These are phyloP conservation scores for Beta vulgaris DNA, from an alignment of 148 eudicot genomes.

Conservation along the genomic window DNA sequence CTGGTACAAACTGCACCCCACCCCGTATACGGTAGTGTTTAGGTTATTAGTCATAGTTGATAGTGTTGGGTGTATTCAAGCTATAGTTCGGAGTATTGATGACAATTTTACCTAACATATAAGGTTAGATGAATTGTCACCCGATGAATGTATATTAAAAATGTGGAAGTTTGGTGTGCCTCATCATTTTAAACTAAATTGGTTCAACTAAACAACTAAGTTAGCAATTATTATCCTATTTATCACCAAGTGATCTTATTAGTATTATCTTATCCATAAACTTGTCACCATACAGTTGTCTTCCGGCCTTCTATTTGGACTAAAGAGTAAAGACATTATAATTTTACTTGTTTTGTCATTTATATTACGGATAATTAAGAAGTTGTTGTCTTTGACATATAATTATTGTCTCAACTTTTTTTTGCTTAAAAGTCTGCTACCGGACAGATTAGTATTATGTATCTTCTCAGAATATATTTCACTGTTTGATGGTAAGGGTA, in stretches of 20 bases:
- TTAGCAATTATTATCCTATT: constrained; percentile 12
- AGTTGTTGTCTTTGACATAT: background rate
- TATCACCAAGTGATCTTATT: constrained; percentile 10
- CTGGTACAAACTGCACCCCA: too few relatives aligned
- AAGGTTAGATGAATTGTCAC: background rate
- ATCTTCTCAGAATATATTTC: too few relatives aligned
- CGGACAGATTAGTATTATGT: too few relatives aligned
- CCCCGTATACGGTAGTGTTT: too few relatives aligned
- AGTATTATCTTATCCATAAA: constrained; percentile 18
- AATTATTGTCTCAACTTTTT: too few relatives aligned
- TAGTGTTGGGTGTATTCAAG: too few relatives aligned
- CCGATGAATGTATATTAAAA: background rate
- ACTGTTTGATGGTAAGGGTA: too few relatives aligned
- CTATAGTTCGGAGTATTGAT: too few relatives aligned
- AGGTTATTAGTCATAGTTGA: too few relatives aligned
- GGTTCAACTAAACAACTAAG: background rate
- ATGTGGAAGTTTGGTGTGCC: background rate
- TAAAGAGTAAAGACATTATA: background rate
- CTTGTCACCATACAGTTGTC: constrained; percentile 16
- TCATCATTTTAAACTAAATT: too few relatives aligned
- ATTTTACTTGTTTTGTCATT: background rate
- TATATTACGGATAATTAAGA: background rate
- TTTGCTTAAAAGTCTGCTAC: too few relatives aligned
- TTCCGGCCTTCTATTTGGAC: constrained; percentile 5
- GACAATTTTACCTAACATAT: too few relatives aligned